Evolutionary conservation across 805 yeast species (phyloP).

Genomic region (Candida stauntonica): DNA sequence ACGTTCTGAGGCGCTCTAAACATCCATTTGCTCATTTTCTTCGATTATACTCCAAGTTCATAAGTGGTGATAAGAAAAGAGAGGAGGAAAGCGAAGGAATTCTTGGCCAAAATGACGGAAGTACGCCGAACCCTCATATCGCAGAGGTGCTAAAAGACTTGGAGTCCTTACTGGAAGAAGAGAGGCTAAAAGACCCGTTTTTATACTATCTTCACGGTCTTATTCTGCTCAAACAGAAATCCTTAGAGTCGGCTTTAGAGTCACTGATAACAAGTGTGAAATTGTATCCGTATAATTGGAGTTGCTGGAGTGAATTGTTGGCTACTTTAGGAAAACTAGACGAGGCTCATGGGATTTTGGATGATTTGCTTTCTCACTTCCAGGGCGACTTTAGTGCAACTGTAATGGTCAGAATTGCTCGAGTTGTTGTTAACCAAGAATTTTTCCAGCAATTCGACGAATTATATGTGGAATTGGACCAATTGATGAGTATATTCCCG

Average conservation of each 20-base stretch:
- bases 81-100: conserved; percentile 73
- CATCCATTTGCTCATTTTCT: conserved; percentile 56
- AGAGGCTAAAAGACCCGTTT: conserved; percentile 43
- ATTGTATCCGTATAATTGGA: conserved; percentile 84
- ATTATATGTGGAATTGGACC: conserved; percentile 46
- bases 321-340: conserved; percentile 57
- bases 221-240: conserved; percentile 57
- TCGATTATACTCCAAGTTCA: conserved; percentile 60
- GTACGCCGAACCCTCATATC: conserved; percentile 27
- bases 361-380: conserved; percentile 19
- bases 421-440: conserved; percentile 48
- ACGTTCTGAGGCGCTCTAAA: conserved; percentile 46
- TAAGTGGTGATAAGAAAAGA: conserved; percentile 72
- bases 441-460: conserved; percentile 64
- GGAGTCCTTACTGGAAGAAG: conserved; percentile 28
- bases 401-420: conserved; percentile 18
- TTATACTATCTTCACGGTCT: conserved; percentile 71
- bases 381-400: conserved; percentile 14
- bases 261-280: conserved; percentile 57
- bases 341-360: conserved; percentile 40
- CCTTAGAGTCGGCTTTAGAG: conserved; percentile 55
- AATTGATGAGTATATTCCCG: conserved; percentile 57
- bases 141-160: conserved; percentile 40
- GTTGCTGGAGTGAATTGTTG: conserved; percentile 82
- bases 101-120: conserved; percentile 37